phyloP scores from a whole-genome alignment of 768 basidiomycete species.

The Auricularia auricula-judae region DNA sequence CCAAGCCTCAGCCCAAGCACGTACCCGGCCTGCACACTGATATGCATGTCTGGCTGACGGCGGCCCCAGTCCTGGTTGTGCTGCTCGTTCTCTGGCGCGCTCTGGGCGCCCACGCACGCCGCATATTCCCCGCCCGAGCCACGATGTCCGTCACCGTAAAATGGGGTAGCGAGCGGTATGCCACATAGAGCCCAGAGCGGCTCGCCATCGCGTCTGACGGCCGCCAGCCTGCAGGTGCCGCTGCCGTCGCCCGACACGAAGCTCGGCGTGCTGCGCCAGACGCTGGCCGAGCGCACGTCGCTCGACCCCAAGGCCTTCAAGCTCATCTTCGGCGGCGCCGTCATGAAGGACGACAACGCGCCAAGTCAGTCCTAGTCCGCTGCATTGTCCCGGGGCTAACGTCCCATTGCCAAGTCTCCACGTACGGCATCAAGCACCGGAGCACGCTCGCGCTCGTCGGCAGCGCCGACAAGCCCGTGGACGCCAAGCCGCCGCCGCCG shows the following conservation, averaged over 20 bases:
- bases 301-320: constrained; percentile 65
- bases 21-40: no score
- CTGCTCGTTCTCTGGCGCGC: constrained; percentile 20
- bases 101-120: constrained; percentile 16
- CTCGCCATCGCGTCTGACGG: background rate
- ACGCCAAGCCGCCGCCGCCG: constrained; percentile 11
- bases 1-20: no score
- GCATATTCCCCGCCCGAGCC: constrained; percentile 9
- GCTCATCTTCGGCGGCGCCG: constrained; percentile 80
- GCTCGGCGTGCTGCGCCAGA: constrained; percentile 44
- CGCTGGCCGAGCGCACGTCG: constrained; percentile 64
- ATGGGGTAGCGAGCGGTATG: constrained; percentile 19
- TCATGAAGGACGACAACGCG: constrained; percentile 74
- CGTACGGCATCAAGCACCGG: constrained; percentile 60
- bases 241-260: constrained; percentile 49
- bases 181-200: background rate
- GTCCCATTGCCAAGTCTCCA: constrained; percentile 38
- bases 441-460: constrained; percentile 65
- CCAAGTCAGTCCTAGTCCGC: constrained; percentile 35
- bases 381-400: constrained; percentile 1
- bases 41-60: no score
- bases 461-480: constrained; percentile 22
- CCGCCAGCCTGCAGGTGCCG: constrained; percentile 35
- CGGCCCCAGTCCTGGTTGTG: constrained; percentile 13
- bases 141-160: constrained; percentile 33